Percentiles rank a stretch among this genome's conserved stretches.
phyloP scores from a whole-genome alignment of 257 asterid genomes.

The Paraleonurus japonicus region DNA sequence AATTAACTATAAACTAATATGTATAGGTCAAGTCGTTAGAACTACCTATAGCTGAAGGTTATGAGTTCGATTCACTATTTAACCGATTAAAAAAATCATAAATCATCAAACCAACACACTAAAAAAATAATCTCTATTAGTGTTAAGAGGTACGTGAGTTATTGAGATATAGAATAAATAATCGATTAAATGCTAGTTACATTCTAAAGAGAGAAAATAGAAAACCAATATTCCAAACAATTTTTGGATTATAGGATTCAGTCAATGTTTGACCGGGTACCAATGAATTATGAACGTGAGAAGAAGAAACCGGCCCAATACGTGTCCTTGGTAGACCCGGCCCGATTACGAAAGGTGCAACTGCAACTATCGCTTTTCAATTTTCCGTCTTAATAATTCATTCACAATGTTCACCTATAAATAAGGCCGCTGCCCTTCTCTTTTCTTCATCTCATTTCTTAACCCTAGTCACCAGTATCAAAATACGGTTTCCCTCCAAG shows the following conservation, averaged over 20 bases:
- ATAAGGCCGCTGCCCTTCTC: constrained; percentile 26
- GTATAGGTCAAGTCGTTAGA: too few relatives aligned
- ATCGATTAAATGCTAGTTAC: too few relatives aligned
- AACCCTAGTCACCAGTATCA: constrained; percentile 19
- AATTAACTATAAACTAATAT: too few relatives aligned
- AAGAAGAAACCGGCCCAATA: not conserved
- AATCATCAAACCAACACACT: too few relatives aligned
- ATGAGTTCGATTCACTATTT: too few relatives aligned
- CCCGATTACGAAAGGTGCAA: not conserved
- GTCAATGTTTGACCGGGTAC: not conserved
- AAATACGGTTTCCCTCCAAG: not conserved
- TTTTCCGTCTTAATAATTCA: not conserved
- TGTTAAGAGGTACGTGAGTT: too few relatives aligned
- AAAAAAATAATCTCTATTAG: too few relatives aligned
- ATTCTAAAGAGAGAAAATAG: too few relatives aligned
- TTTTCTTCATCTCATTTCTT: not conserved
- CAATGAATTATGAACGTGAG: constrained; percentile 7
- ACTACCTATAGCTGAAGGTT: too few relatives aligned
- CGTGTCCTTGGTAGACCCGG: constrained; percentile 13
- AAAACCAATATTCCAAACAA: too few relatives aligned
- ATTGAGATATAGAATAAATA: too few relatives aligned
- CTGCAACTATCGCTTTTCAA: not conserved
- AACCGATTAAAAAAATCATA: too few relatives aligned
- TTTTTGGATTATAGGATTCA: not conserved
- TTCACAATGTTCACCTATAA: constrained; percentile 29